phyloP scores from a whole-genome alignment of 176 grass and related monocot species.

The Coix lacrymajobi region DNA sequence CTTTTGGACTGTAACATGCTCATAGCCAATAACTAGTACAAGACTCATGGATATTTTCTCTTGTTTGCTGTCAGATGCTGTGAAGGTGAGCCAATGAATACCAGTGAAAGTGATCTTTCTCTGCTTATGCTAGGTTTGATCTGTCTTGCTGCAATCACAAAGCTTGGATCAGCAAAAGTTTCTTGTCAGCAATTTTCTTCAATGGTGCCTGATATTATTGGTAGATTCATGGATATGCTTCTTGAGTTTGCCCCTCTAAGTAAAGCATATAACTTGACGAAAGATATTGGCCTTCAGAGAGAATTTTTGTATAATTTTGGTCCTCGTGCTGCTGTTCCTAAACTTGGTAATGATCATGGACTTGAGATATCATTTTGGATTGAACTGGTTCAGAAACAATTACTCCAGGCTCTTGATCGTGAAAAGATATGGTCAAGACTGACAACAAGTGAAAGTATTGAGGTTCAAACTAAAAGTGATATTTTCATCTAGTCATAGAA shows the following conservation, averaged over 20 bases:
- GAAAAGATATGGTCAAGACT: slow-evolving; percentile 99
- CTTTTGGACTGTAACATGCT: slow-evolving; percentile 2
- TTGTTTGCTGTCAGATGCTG: slow-evolving; percentile 47
- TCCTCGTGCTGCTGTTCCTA: slow-evolving; percentile 62
- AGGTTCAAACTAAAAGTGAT: slow-evolving; percentile 53
- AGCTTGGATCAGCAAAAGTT: slow-evolving; percentile 93
- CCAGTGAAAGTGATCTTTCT: slow-evolving; percentile 72
- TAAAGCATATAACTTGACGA: slow-evolving; percentile 75
- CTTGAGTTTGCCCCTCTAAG: slow-evolving; percentile 79
- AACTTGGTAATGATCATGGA: slow-evolving; percentile 54
- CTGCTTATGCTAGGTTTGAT: slow-evolving; percentile 86
- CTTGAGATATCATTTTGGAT: slow-evolving; percentile 90
- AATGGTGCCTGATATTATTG: slow-evolving; percentile 75
- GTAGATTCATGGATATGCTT: slow-evolving; percentile 94
- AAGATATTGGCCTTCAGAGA: slow-evolving; percentile 83
- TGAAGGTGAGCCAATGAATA: slow-evolving; percentile 45
- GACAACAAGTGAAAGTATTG: slow-evolving; percentile 98
- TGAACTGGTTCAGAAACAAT: slow-evolving; percentile 78
- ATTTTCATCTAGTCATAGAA: slow-evolving; percentile 2
- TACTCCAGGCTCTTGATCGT: slow-evolving; percentile 76
- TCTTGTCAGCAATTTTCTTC: slow-evolving; percentile 90
- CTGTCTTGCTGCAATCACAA: slow-evolving; percentile 90
- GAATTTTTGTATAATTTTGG: slow-evolving; percentile 95
- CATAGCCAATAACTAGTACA: slow-evolving; percentile 3
- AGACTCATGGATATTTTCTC: background rate